These are phyloP conservation scores for Blakeslea trispora DNA, from an alignment of 371 early-diverging fungal species.

Conservation along the genomic window DNA sequence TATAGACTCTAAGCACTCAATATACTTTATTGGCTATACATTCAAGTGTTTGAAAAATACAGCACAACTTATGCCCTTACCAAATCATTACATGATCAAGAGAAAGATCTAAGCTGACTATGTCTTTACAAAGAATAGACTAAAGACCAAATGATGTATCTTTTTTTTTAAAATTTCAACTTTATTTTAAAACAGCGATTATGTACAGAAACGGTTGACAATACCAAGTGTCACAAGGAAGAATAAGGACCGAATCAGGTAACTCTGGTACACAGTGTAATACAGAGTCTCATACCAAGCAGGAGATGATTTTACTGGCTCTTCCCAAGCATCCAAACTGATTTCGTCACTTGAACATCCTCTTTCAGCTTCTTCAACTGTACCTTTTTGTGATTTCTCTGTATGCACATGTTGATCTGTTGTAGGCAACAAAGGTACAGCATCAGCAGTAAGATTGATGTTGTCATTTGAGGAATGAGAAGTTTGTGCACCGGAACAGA, in stretches of 20 bases:
- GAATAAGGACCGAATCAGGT: not conserved
- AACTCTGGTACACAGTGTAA: not conserved
- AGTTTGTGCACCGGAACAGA: constrained; percentile 24
- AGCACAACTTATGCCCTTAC: too few species aligned
- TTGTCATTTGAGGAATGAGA: not conserved
- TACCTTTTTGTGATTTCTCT: not conserved
- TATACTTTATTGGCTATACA: too few species aligned
- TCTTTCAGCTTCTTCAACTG: not conserved
- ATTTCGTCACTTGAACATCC: not conserved
- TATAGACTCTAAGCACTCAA: too few species aligned
- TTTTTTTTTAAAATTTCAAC: too few species aligned
- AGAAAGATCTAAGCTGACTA: too few species aligned
- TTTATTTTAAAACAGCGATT: too few species aligned
- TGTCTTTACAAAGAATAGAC: too few species aligned
- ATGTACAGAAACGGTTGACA: not conserved
- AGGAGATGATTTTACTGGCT: not conserved
- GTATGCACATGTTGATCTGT: not conserved
- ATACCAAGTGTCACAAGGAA: not conserved
- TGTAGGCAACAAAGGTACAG: constrained; percentile 26
- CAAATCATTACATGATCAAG: too few species aligned
- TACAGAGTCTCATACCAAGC: not conserved
- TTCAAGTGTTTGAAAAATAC: too few species aligned
- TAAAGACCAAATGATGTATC: too few species aligned
- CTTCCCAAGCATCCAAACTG: not conserved
- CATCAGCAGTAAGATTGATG: not conserved